phyloP scores from a whole-genome alignment of 176 grass and related monocot genomes.

The Eragrostis curvula region DNA sequence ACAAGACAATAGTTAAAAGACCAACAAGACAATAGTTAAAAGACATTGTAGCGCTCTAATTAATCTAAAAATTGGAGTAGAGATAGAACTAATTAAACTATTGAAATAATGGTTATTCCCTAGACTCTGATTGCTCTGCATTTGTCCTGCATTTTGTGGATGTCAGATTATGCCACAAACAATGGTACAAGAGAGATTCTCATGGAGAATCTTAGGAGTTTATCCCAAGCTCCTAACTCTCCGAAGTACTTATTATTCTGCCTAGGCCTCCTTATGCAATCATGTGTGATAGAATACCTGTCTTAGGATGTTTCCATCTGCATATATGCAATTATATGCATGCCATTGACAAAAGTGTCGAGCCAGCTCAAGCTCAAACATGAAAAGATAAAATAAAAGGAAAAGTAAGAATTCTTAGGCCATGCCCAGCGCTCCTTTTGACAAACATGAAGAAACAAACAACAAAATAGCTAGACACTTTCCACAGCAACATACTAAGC shows the following conservation, averaged over 20 bases:
- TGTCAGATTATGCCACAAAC: conserved; percentile 18
- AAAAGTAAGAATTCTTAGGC: conserved; percentile 31
- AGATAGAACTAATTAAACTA: no score
- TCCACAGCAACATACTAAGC: conserved; percentile 18
- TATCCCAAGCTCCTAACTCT: conserved; percentile 44
- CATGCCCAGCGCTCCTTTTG: conserved; percentile 28
- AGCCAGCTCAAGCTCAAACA: conserved; percentile 30
- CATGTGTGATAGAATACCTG: conserved; percentile 37
- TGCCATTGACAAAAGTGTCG: not conserved
- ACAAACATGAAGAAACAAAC: conserved; percentile 13
- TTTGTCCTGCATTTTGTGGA: not conserved
- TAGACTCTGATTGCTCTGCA: not conserved
- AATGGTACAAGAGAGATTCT: not conserved
- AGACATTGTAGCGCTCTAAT: no score
- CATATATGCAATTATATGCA: conserved; percentile 15
- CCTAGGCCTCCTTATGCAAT: conserved; percentile 45
- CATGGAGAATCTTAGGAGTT: conserved; percentile 36
- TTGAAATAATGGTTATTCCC: not conserved
- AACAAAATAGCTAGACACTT: conserved; percentile 18
- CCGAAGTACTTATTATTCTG: conserved; percentile 32
- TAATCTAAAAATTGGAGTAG: no score
- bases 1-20: no score
- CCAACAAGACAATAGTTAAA: no score
- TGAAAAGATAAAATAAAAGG: not conserved
- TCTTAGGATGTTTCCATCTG: conserved; percentile 46